phyloP scores from a whole-genome alignment of 371 early-diverging fungal genomes.

The Mucor irregularis region DNA sequence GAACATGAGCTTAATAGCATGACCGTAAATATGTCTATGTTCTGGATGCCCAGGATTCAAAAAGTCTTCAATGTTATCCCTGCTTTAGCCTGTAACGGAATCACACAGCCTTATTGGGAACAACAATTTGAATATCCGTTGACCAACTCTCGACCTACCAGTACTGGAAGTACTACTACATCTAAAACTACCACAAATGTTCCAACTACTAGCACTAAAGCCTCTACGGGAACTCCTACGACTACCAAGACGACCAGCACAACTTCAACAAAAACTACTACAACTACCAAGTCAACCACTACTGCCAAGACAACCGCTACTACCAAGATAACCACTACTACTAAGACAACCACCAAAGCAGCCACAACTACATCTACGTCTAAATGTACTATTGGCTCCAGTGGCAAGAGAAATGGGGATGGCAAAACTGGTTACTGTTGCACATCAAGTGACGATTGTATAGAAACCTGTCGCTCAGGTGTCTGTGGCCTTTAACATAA shows the following conservation, averaged over 20 bases:
- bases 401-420: constrained; percentile 18
- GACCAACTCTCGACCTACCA: neutral
- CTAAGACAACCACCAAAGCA: constrained; percentile 2
- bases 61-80: constrained; percentile 43
- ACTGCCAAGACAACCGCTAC: too few relatives aligned
- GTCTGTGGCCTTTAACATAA: constrained; percentile 19
- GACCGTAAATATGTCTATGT: constrained; percentile 49
- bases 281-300: constrained; percentile 1
- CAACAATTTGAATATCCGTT: constrained; percentile 18
- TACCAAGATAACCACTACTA: constrained; percentile 1
- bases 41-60: constrained; percentile 48
- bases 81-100: constrained; percentile 47
- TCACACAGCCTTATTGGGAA: constrained; percentile 55
- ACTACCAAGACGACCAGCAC: neutral
- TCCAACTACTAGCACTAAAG: too few relatives aligned
- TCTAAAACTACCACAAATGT: neutral
- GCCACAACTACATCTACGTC: constrained; percentile 3
- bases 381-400: neutral
- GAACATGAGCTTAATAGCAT: constrained; percentile 53
- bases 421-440: constrained; percentile 28
- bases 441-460: constrained; percentile 17
- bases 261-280: neutral
- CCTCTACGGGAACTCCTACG: constrained; percentile 3
- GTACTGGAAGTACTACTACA: neutral
- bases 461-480: constrained; percentile 16